Conservation (phyloP, 352 stramenopile species). For the Phytopythium oedochilum region DNA sequence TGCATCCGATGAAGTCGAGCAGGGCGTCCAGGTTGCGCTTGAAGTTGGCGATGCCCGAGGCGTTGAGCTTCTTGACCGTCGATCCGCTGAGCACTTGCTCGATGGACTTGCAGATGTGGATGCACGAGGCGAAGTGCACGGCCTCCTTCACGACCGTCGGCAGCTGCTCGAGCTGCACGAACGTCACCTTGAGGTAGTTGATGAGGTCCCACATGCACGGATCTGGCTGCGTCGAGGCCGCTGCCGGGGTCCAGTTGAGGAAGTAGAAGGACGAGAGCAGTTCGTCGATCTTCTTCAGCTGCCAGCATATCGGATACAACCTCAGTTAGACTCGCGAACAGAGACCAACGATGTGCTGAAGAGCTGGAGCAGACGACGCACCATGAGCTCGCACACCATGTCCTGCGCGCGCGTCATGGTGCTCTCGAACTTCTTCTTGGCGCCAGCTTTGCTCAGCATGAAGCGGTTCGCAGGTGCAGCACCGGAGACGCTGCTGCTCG, state of each 20-base stretch:
- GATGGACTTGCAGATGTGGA: conserved; percentile 72
- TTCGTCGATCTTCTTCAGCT: conserved; percentile 84
- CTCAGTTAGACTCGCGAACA: neutral
- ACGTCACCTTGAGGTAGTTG: conserved; percentile 82
- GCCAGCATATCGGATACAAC: neutral
- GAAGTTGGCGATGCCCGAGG: conserved; percentile 68
- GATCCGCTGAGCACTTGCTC: conserved; percentile 61
- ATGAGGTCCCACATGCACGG: conserved; percentile 82
- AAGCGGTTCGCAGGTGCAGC: conserved; percentile 12
- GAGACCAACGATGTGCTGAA: neutral
- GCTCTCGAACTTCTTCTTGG: conserved; percentile 82
- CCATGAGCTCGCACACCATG: conserved; percentile 83
- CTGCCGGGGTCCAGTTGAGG: conserved; percentile 63
- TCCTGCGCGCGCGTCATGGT: conserved; percentile 75
- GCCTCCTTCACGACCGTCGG: conserved; percentile 53
- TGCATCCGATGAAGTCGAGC: conserved; percentile 53
- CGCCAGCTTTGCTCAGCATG: conserved; percentile 53
- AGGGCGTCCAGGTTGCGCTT: conserved; percentile 74
- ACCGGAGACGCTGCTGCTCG: neutral
- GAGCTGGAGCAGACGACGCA: conserved; percentile 13
- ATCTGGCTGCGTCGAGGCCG: conserved; percentile 55
- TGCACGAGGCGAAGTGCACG: conserved; percentile 73
- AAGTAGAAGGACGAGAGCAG: conserved; percentile 73
- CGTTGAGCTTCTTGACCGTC: conserved; percentile 63
- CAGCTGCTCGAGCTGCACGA: conserved; percentile 54